Evolutionary conservation across 2,329 filamentous ascomycete species (phyloP).

Genomic region (Endoconidiophora laricicola): DNA sequence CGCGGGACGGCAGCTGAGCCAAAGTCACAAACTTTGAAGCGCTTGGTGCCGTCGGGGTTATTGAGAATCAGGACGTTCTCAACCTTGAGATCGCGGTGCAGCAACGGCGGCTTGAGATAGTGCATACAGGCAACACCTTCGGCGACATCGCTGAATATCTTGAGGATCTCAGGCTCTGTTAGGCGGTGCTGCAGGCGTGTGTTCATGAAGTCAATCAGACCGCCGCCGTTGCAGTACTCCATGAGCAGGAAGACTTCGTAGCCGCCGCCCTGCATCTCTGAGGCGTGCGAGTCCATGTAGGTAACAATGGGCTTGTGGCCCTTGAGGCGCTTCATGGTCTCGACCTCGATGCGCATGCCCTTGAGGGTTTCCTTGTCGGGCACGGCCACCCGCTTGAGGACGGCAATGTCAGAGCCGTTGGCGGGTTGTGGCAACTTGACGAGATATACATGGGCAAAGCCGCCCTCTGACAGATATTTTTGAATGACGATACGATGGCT

Average conservation of each 20-base stretch:
- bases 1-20: conserved; percentile 75
- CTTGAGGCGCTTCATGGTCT: conserved; percentile 99
- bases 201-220: conserved; percentile 99
- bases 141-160: conserved; percentile 90
- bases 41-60: conserved; percentile 42
- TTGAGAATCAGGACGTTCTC: conserved; percentile 84
- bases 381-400: conserved; percentile 88
- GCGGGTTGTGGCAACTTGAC: conserved; percentile 68
- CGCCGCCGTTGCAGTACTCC: conserved; percentile 91
- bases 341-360: conserved; percentile 95
- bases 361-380: conserved; percentile 88
- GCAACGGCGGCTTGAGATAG: conserved; percentile 81
- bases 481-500: conserved; percentile 85
- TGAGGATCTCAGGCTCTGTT: conserved; percentile 91
- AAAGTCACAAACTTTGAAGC: conserved; percentile 97
- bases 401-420: conserved; percentile 63
- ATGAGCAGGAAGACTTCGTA: conserved; percentile 98
- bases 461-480: conserved; percentile 93
- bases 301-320: conserved; percentile 92
- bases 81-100: conserved; percentile 92
- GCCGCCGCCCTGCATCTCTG: conserved; percentile 76
- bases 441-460: conserved; percentile 95
- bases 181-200: conserved; percentile 88
- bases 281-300: conserved; percentile 96
- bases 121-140: conserved; percentile 98